A percentile compares a stretch with the other conserved stretches of the same genome.
Conservation (phyloP, 2,329 filamentous ascomycete species). For the Fusarium camptoceras region DNA sequence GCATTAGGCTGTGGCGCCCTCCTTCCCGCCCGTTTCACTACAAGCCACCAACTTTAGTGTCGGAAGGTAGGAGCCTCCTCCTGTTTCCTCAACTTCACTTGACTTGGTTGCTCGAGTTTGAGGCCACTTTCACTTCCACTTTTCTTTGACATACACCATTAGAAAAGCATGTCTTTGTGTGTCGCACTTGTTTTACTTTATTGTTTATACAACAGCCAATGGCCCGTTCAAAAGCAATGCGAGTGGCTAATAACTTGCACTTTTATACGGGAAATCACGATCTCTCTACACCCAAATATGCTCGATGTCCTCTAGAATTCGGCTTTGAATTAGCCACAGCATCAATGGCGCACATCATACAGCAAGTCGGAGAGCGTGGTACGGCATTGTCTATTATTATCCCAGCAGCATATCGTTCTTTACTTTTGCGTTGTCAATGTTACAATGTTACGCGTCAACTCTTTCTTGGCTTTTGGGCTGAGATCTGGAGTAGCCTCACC, state of each 20-base stretch:
- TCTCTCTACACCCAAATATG: conserved; percentile 13
- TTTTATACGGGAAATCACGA: conserved; percentile 16
- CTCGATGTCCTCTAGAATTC: conserved; percentile 3
- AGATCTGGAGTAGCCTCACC: conserved; percentile 24
- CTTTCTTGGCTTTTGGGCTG: conserved; percentile 31
- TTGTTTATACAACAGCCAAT: conserved; percentile 10
- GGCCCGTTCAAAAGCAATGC: neutral
- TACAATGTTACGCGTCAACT: conserved; percentile 26
- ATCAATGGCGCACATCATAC: conserved; percentile 30
- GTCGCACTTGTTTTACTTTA: conserved; percentile 5
- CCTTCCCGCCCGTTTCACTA: conserved; percentile 35
- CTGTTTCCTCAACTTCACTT: conserved; percentile 12
- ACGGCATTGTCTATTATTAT: conserved; percentile 24
- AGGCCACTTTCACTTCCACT: conserved; percentile 8
- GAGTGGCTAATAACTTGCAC: conserved; percentile 13
- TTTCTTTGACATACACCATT: neutral
- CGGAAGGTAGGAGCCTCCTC: conserved; percentile 21
- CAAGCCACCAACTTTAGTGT: conserved; percentile 20
- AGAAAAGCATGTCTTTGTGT: conserved; percentile 12
- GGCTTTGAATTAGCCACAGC: conserved; percentile 28
- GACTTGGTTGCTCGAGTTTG: neutral
- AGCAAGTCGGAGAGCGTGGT: neutral
- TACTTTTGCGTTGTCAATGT: conserved; percentile 21
- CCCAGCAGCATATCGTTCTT: neutral
- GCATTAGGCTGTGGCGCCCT: conserved; percentile 29